Evolutionary conservation across 1,284 basidiomycete species (phyloP), one percentile per base, ranked within the genome.

Genomic region (Puccinia brachypodii): DNA sequence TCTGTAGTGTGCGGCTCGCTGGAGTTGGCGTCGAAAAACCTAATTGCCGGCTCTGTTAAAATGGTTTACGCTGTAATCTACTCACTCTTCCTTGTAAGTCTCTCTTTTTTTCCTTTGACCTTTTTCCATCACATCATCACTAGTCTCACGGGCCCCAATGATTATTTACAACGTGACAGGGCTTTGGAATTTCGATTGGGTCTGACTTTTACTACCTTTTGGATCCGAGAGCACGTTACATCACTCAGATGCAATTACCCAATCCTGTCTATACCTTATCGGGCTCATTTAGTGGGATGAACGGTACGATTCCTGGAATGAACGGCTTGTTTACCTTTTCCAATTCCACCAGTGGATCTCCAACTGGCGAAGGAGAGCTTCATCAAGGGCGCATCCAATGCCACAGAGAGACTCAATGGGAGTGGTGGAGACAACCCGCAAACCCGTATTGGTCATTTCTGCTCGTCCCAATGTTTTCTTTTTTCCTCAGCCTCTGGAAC

Each of bases 31-130:
- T 94, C 93, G 0, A 94, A 93, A 87, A 94, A 94, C 84, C 93
- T 94, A 71, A 90, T 95, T 1, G 92, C 92, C 73, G 94, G 94
- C 33, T 93, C 92, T 82, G 93, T 95, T 82, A 93, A 93, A 86
- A 93, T 95, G 92, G 92, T 94, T 28, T 95, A 94, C 84, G 92
- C 93, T 25, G 89, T 95, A 82, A 94, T 95, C 76, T 95, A 94
- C 85, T 94, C 93, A 0, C 88, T 95, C n/a, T 94, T 94, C 86
- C 87, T 95, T 85, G 90, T 91, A 83, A 82, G 88, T 83, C 25
- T 33, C 74, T 71, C 13, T n/a, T n/a, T n/a, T n/a, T n/a, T 82
- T 81, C 6, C 73, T 80, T 33, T 19, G 82, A n/a, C n/a, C n/a
- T n/a, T n/a, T n/a, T n/a, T n/a, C 22, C 11, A 50, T 11, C 47